phyloP scores from a whole-genome alignment of 768 basidiomycete species.

The Phaeotremella skinneri region DNA sequence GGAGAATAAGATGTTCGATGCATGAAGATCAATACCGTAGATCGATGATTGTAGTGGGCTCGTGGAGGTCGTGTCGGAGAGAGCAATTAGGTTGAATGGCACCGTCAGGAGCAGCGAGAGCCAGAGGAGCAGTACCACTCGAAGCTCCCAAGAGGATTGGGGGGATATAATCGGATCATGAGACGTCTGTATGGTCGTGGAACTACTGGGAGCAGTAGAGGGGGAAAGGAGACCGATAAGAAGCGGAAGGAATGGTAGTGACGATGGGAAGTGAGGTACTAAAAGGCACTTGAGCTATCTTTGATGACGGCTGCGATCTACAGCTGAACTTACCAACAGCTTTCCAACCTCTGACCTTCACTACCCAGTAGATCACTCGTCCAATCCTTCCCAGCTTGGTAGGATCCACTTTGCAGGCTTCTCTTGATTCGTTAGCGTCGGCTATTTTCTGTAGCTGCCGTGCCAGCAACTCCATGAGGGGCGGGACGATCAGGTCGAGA shows the following conservation, averaged over 20 bases:
- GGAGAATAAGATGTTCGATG: slow-evolving; percentile 46
- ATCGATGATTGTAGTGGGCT: slow-evolving; percentile 54
- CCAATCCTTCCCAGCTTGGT: slow-evolving; percentile 60
- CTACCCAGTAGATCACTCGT: slow-evolving; percentile 64
- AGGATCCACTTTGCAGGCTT: slow-evolving; percentile 54
- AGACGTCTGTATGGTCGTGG: slow-evolving; percentile 55
- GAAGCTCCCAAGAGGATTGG: slow-evolving; percentile 67
- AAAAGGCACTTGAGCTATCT: background rate
- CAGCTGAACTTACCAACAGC: slow-evolving; percentile 73
- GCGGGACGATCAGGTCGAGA: slow-evolving; percentile 72
- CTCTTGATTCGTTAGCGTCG: slow-evolving; percentile 29
- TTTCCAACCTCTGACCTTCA: slow-evolving; percentile 88
- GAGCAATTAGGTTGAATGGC: slow-evolving; percentile 84
- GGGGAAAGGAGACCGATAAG: slow-evolving; percentile 65
- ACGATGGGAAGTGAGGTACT: slow-evolving; percentile 95
- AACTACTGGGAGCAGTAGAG: slow-evolving; percentile 40
- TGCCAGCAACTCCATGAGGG: slow-evolving; percentile 63
- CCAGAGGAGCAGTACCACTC: slow-evolving; percentile 85
- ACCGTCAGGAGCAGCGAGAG: slow-evolving; percentile 90
- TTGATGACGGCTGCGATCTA: background rate
- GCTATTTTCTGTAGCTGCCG: slow-evolving; percentile 51
- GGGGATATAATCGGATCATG: slow-evolving; percentile 35
- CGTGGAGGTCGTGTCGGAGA: slow-evolving; percentile 56
- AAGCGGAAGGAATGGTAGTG: slow-evolving; percentile 74
- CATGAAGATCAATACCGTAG: slow-evolving; percentile 23